Percentiles rank a stretch among this genome's conserved stretches.
Evolutionary conservation across 306 rosid species (phyloP).

Genomic region (Corylus americana): DNA sequence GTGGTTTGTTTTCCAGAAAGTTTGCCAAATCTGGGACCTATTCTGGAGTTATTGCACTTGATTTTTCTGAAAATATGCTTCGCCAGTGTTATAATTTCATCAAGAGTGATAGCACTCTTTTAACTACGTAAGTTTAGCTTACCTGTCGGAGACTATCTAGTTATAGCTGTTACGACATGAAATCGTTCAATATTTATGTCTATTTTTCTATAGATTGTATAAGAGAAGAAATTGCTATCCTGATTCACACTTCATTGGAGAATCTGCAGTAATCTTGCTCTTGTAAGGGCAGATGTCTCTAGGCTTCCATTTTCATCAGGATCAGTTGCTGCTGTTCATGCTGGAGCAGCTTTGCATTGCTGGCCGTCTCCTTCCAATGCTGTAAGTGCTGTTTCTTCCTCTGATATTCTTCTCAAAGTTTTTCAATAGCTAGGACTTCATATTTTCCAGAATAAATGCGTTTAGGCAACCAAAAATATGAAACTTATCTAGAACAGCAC

Average conservation of each 20-base stretch:
- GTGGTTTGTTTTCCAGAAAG: conserved; percentile 88
- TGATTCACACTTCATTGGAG: conserved; percentile 32
- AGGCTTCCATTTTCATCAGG: conserved; percentile 91
- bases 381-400: conserved; percentile 52
- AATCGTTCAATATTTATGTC: neutral
- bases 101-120: conserved; percentile 62
- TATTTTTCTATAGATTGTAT: neutral
- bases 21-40: conserved; percentile 70
- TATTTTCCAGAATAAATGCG: neutral
- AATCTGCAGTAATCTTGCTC: conserved; percentile 83
- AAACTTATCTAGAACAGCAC: conserved; percentile 2
- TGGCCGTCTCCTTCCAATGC: conserved; percentile 98
- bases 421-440: neutral
- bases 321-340: conserved; percentile 91
- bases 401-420: conserved; percentile 13
- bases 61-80: conserved; percentile 95
- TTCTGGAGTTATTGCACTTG: conserved; percentile 79
- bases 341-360: conserved; percentile 95
- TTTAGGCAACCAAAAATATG: neutral
- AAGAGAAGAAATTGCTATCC: conserved; percentile 1
- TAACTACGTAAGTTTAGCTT: conserved; percentile 40
- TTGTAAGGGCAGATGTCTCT: conserved; percentile 93
- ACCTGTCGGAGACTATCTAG: conserved; percentile 12
- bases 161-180: conserved; percentile 8
- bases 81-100: conserved; percentile 85